Evolutionary conservation across 768 basidiomycete genomes (phyloP), one percentile per base, ranked within the genome.

Genomic region (Hemileccinum rubropunctum): DNA sequence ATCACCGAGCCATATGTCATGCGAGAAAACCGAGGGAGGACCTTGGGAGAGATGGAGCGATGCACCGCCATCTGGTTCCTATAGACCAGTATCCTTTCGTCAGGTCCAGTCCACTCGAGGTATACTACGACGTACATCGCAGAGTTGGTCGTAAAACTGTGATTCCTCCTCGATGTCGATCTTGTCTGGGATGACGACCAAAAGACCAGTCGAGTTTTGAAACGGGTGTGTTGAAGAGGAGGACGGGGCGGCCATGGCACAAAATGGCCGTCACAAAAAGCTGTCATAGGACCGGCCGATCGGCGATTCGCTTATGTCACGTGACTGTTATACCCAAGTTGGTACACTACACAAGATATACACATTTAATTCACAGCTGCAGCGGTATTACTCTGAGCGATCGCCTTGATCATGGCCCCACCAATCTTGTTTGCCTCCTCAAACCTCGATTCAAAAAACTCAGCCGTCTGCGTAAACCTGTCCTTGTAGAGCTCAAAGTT

Each of bases 391-490:
- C 78, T 83, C 58, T 87, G 82, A 75, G 82, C 80, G 39, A 97
- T 85, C 1, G 84, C 86, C 70, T 86, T 88, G 62, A 95, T 88
- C 94, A 95, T 98, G 69, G 86, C 84, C 21, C 82, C 78, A 0
- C 92, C 92, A 42, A 95, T 68, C 65, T 77, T 82, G 18, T 81
- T 84, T 10, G 87, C 92, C 64, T 93, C 93, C 56, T 84, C 88
- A 59, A 98, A 98, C 53, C 94, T 71, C 0, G 83, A 79, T 64
- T 91, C 81, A 65, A 98, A 98, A 69, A 97, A 97, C 28, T 55
- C 60, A 45, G 85, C 76, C 5, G 94, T 95, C 67, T 84, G 78
- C 61, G 80, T 77, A 65, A 98, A 98, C 52, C 95, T 70, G 60
- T 77, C 68, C 60, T 78, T 73, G 74, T 98, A 99, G 47, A 92